Conservation (phyloP, 371 early-diverging fungal genomes). For the Mortierella sp. region DNA sequence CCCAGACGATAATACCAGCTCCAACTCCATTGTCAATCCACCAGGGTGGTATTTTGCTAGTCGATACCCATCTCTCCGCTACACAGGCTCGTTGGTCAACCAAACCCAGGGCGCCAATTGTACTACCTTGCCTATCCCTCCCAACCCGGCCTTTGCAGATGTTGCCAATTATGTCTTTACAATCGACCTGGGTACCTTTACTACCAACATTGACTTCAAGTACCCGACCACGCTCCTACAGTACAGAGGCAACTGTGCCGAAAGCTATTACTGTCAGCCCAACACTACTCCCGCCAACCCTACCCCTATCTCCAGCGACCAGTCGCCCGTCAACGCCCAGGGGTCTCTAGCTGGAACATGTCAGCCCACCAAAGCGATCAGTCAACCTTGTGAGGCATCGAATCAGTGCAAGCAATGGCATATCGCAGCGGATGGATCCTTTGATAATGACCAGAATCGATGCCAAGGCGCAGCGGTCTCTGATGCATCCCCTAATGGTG, state of each 20-base stretch:
- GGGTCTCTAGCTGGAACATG: conserved; percentile 39
- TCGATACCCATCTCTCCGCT: conserved; percentile 37
- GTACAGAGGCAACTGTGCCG: conserved; percentile 48
- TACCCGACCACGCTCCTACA: conserved; percentile 25
- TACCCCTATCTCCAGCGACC: not conserved
- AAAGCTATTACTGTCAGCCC: conserved; percentile 36
- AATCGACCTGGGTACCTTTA: conserved; percentile 14
- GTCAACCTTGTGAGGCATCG: conserved; percentile 19
- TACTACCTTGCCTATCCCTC: conserved; percentile 39
- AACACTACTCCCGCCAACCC: not conserved
- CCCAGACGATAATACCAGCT: not conserved
- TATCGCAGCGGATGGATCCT: conserved; percentile 14
- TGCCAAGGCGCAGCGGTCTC: not conserved
- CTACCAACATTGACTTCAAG: not conserved
- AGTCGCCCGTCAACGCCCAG: not conserved
- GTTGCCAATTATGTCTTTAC: conserved; percentile 1
- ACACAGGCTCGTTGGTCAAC: conserved; percentile 25
- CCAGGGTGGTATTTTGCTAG: conserved; percentile 34
- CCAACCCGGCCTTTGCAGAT: not conserved
- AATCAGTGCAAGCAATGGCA: conserved; percentile 41
- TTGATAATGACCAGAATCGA: conserved; percentile 32
- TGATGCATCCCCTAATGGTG: not conserved
- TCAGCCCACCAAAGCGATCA: conserved; percentile 19
- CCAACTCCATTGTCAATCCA: conserved; percentile 15
- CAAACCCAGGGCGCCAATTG: conserved; percentile 40